A percentile compares a stretch with the other conserved stretches of the same genome.
phyloP scores from a whole-genome alignment of 352 stramenopile genomes.

The Poterioochromonas sp. region DNA sequence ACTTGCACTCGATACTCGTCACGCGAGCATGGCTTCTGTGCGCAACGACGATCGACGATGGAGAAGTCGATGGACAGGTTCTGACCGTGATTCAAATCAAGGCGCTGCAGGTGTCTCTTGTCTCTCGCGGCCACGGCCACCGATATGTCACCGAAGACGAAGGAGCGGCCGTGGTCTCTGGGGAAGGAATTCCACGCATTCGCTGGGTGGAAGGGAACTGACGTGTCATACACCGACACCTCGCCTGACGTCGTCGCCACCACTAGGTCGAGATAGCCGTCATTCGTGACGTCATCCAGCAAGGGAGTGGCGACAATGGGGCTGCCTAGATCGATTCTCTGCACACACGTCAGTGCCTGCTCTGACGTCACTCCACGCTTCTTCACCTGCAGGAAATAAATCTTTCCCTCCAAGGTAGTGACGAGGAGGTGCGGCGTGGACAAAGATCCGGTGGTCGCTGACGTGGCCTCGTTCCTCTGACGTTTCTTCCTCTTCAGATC shows the following conservation, averaged over 20 bases:
- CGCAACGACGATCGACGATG: neutral
- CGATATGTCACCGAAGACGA: neutral
- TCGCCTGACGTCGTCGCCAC: neutral
- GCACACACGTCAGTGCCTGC: neutral
- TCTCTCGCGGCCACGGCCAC: neutral
- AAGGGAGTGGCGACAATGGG: neutral
- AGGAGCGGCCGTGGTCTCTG: neutral
- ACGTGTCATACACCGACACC: neutral
- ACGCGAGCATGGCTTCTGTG: neutral
- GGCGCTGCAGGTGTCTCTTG: neutral
- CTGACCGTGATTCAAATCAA: neutral
- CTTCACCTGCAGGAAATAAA: neutral
- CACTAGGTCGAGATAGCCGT: conserved; percentile 16
- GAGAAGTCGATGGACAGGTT: neutral
- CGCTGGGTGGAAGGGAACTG: neutral
- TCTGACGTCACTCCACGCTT: neutral
- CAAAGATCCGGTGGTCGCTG: neutral
- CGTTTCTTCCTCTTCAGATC: neutral
- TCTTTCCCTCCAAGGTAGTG: neutral
- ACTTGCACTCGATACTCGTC: neutral
- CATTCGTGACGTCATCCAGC: conserved; percentile 3
- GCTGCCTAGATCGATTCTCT: neutral
- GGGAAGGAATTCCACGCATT: conserved; percentile 11
- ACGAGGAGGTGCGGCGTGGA: neutral
- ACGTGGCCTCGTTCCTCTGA: neutral